A percentile compares a stretch with the other conserved stretches of the same genome.
These are phyloP conservation scores for Moesziomyces aphidis DNA, from an alignment of 1,284 basidiomycete genomes.

Conservation along the genomic window DNA sequence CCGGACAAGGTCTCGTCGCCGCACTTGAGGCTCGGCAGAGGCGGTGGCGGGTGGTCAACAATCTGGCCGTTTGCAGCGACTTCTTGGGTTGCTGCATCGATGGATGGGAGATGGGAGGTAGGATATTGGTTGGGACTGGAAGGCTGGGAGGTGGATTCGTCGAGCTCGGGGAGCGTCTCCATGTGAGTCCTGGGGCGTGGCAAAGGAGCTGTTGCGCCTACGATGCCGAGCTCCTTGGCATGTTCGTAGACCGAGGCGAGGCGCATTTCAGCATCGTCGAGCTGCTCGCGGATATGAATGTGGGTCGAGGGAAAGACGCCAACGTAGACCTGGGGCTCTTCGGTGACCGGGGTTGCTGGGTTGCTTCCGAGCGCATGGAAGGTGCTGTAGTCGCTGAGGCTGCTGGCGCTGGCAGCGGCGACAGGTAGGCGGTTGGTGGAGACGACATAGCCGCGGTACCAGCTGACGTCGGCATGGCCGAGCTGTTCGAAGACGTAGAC, in stretches of 20 bases:
- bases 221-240: conserved; percentile 53
- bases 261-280: conserved; percentile 87
- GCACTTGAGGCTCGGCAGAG: conserved; percentile 85
- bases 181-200: conserved; percentile 37
- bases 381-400: conserved; percentile 55
- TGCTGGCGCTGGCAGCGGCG: conserved; percentile 68
- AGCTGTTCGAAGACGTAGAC: conserved; percentile 78
- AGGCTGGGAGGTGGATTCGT: conserved; percentile 39
- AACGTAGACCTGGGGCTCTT: conserved; percentile 83
- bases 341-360: conserved; percentile 34
- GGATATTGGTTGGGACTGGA: conserved; percentile 34
- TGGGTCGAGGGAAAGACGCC: conserved; percentile 95
- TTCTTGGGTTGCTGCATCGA: conserved; percentile 20
- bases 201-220: conserved; percentile 46
- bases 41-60: conserved; percentile 77
- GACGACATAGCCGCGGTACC: conserved; percentile 79
- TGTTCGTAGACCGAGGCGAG: conserved; percentile 75
- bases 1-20: conserved; percentile 59
- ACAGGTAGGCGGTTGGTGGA: conserved; percentile 69
- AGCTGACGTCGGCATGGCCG: conserved; percentile 57
- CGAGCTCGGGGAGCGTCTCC: conserved; percentile 53
- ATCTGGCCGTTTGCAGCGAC: conserved; percentile 41
- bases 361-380: conserved; percentile 38
- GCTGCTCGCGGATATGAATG: conserved; percentile 86
- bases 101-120: conserved; percentile 15